Evolutionary conservation across 2,329 filamentous ascomycete species (phyloP), one percentile per base, ranked within the genome.

Genomic region (Colletotrichum eleusines): DNA sequence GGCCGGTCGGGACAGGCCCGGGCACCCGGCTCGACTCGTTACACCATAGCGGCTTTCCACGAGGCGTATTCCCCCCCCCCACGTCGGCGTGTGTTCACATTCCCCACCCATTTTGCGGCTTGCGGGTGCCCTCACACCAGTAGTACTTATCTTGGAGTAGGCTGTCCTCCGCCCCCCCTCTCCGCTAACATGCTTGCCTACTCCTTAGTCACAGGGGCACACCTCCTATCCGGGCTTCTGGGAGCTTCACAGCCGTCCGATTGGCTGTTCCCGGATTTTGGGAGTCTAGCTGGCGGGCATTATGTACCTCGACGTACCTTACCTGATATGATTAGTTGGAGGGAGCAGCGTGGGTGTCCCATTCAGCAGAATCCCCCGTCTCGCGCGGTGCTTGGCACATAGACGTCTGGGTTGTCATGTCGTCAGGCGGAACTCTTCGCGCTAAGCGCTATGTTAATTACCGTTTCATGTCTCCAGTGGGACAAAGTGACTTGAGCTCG

Each of bases 251-350:
- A 26, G 35, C 18, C 38, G 35, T 42, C 38, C 63, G 51, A 57
- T 71, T 71, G 64, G 69, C 46, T 46, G 59, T 71, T 31, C 69
- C 69, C 50, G 53, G 26, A 63, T 69, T 14, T 48, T 69, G 69
- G 69, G 48, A 69, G 58, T 44, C 58, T 59, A 46, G 38, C 20
- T 33, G 48, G 8, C 16, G 33, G 35, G 48, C 23, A 33, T 12
- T 63, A 63, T 33, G 35, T 54, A 35, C 48, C 50, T 28, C 23
- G 44, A 51, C 38, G 20, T 54, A 23, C 48, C 48, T 54, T 53
- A 12, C 48, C 48, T 42, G 35, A 33, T 11, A 20, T n/a, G 26
- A 31, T 40, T 44, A 38, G 35, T 26, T n/a, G 31, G 23, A 33
- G 48, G 16, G 48, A 31, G 18, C 26, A 54, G 12, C 33, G 20